A percentile compares a stretch with the other conserved stretches of the same genome.
Evolutionary conservation across 1,139 yeast genomes (phyloP).

Genomic region (Debaryomycetaceae sp.): DNA sequence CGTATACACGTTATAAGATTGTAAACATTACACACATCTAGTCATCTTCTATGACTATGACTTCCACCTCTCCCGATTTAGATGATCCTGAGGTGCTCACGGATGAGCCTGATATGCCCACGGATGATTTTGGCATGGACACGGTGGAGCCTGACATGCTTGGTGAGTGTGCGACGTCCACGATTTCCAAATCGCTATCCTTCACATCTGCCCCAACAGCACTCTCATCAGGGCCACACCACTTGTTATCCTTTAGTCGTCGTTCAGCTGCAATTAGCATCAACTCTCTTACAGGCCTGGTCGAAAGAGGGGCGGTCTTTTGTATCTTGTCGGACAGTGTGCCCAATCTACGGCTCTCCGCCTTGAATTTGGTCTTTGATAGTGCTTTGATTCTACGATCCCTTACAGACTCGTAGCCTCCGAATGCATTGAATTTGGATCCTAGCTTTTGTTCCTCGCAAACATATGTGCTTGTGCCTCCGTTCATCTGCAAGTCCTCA

Average conservation of each 20-base stretch:
- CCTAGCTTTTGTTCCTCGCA: conserved; percentile 60
- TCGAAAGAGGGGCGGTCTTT: conserved; percentile 12
- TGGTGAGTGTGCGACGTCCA: conserved; percentile 12
- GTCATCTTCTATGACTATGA: neutral
- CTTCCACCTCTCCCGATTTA: neutral
- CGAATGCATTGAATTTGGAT: conserved; percentile 10
- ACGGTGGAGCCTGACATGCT: too few species aligned
- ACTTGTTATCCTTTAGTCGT: conserved; percentile 53
- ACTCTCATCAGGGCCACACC: conserved; percentile 34
- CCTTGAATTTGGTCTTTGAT: conserved; percentile 32
- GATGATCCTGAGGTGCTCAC: too few species aligned
- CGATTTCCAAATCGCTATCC: conserved; percentile 33
- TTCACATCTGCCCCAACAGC: conserved; percentile 13
- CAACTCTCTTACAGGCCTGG: conserved; percentile 37
- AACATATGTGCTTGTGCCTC: conserved; percentile 18
- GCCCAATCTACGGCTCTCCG: conserved; percentile 39
- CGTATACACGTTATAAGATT: too few species aligned
- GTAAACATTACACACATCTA: neutral
- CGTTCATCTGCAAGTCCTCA: conserved; percentile 43
- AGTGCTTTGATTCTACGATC: conserved; percentile 39
- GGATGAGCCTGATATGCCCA: too few species aligned
- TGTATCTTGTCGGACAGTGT: conserved; percentile 9
- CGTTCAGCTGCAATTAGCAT: conserved; percentile 68
- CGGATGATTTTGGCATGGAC: too few species aligned
- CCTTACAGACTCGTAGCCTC: conserved; percentile 24